Evolutionary conservation across 2,329 filamentous ascomycete genomes (phyloP), one percentile per base, ranked within the genome.

Genomic region (Arachnopeziza araneosa): DNA sequence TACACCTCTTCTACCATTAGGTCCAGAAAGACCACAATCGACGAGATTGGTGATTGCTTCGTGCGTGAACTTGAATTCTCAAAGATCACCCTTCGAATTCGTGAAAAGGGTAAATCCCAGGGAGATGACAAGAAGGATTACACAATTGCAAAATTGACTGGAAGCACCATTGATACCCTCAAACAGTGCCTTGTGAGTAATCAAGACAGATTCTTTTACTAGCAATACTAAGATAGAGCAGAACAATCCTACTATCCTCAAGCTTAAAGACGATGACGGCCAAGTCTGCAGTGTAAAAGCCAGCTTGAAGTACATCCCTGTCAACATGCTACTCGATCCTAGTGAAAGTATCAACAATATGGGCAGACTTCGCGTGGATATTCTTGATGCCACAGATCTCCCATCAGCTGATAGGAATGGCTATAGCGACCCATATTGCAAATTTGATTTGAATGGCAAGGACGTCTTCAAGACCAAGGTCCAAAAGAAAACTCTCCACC

Each of bases 321-420:
- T 98, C 62, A 86, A 90, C 77, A 99, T 99, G 95, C 80, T 86
- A 59, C 88, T 99, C 54, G 92, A 99, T 70, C 90, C 95, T 0
- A 91, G 87, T 69, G 95, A 99, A 76, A 97, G 92, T 71, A 96
- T 99, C 80, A 98, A 97, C 83, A 99, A 99, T 76, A 96, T 96
- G 85, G 95, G 95, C 61, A 93, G 87, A 60, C 86, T 99, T 23
- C 90, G 93, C 22, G 91, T 99, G n/a, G 92, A 98, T 69, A 83
- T 99, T 21, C 78, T 98, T 48, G 92, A 96, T 73, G 95, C 88
- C 21, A 78, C 84, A 9, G 88, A 96, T 61, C 83, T 99, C n/a
- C 95, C 95, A 8, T 87, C 95, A 1, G 93, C 93, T 26, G 95
- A 99, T 71, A 87, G 92, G 36, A 99, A 99, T 72, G 95, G 95